Base-by-base conservation (phyloP, 75 land plant species). In the Pinus tabuliformis region DNA sequence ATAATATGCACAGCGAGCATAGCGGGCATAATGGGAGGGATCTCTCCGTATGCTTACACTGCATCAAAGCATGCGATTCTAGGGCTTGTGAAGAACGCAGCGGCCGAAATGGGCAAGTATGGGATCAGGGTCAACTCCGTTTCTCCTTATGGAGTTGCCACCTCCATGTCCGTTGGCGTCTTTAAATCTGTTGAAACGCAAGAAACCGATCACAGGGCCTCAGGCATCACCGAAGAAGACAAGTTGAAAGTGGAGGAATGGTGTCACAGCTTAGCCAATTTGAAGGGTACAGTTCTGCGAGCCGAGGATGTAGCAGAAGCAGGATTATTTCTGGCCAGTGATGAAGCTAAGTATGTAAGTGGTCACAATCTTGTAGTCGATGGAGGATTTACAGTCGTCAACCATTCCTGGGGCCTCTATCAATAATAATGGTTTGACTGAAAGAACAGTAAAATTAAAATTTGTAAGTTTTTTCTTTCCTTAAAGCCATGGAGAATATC, bases 111-210 rank as follows among this genome's bases (percentile, higher is more conserved):
- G 3, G 85, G 70, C 5, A 18, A 68, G 30, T 56, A 76, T 52
- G 85, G 85, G 22, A 82, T 83, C 9, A 36, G 80, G 6, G 84
- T 83, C 6, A 83, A 83, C 73, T 76, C 74, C 73, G 60, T 83
- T n/a, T 83, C 84, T 21, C 85, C 85, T 15, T 18, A 1, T 0
- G 84, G 39, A 5, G 56, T 83, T 4, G 57, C 79, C 8, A 82
- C 84, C 1, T 62, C 54, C 24, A 3, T 81, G 75, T 59, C 68
- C 8, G 30, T 73, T n/a, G 37, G 62, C 7, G 75, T 18, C n/a
- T 42, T 39, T 6, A 68, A 68, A 33, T 18, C 45, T 8, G 36
- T 66, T 20, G n/a, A 63, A 24, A 13, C 13, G 12, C 15, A 63
- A 3, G 5, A 33, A 62, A 24, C 15, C 15, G 28, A 26, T 12